These are phyloP conservation scores for Pseudomonodictys pantanalensis DNA, from an alignment of 495 filamentous ascomycete species.

Conservation along the genomic window DNA sequence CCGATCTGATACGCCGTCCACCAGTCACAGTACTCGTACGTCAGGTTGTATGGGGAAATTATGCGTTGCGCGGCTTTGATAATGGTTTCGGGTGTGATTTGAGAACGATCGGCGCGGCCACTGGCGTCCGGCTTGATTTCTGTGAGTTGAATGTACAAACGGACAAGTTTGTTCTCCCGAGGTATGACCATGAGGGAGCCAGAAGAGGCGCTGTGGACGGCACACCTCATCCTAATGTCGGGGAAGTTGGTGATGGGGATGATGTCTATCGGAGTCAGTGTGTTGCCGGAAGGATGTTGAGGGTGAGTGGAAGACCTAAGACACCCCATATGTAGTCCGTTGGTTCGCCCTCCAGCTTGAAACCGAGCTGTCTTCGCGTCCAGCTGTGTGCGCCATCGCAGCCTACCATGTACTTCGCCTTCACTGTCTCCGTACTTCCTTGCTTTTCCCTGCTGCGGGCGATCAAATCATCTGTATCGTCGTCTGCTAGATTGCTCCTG, in stretches of 20 bases:
- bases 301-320: conserved; percentile 3
- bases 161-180: conserved; percentile 62
- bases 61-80: conserved; percentile 58
- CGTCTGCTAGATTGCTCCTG: conserved; percentile 49
- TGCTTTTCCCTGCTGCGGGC: conserved; percentile 39
- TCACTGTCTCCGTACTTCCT: conserved; percentile 45
- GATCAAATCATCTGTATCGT: conserved; percentile 57
- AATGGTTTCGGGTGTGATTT: conserved; percentile 59
- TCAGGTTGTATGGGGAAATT: conserved; percentile 59
- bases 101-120: conserved; percentile 32
- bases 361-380: conserved; percentile 57
- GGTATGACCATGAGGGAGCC: conserved; percentile 70
- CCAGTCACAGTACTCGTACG: conserved; percentile 57
- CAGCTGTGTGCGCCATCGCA: conserved; percentile 53
- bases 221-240: conserved; percentile 65
- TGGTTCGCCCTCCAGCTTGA: conserved; percentile 59
- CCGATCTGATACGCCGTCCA: conserved; percentile 52
- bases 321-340: conserved; percentile 60
- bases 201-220: conserved; percentile 61
- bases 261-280: conserved; percentile 55
- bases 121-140: conserved; percentile 35
- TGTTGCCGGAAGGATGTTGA: neutral
- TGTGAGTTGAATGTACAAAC: conserved; percentile 68
- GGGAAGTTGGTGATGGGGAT: conserved; percentile 52
- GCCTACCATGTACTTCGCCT: conserved; percentile 64